These are phyloP conservation scores for Paspalum vaginatum DNA, from an alignment of 176 grass and related monocot genomes.

Conservation along the genomic window DNA sequence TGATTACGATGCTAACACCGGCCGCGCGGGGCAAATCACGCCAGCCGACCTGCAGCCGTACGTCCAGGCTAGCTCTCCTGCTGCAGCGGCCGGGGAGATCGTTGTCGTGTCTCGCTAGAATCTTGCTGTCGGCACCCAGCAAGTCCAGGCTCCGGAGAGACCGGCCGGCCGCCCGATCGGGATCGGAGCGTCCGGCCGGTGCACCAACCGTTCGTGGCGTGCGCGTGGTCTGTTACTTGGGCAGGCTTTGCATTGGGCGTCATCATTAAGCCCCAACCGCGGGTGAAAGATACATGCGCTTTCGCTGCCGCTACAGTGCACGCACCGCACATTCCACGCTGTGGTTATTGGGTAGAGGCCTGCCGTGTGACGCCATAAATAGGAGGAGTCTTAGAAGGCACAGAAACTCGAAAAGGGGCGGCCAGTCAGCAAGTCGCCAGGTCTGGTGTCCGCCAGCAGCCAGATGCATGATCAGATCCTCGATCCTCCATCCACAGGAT, in stretches of 20 bases:
- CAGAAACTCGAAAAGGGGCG: background rate
- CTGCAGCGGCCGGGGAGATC: background rate
- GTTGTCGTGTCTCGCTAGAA: conserved; percentile 27
- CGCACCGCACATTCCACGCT: background rate
- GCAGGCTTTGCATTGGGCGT: too few relatives aligned
- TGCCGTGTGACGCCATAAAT: conserved; percentile 19
- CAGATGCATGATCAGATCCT: too few relatives aligned
- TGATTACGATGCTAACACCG: background rate
- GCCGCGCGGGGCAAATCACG: background rate
- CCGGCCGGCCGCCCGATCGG: background rate
- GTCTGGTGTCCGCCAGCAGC: too few relatives aligned
- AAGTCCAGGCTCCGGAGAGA: background rate
- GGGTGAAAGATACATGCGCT: conserved; percentile 18
- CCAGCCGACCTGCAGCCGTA: too few relatives aligned
- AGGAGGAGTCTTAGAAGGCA: conserved; percentile 33
- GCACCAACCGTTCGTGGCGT: conserved; percentile 33
- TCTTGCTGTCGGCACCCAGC: conserved; percentile 22
- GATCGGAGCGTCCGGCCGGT: conserved; percentile 20
- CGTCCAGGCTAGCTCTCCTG: too few relatives aligned
- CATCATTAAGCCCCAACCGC: background rate
- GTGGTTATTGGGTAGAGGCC: background rate
- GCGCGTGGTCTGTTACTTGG: background rate
- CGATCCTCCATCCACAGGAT: background rate
- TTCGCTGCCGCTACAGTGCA: background rate
- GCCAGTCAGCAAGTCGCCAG: too few relatives aligned